Conservation (phyloP, 2,329 filamentous ascomycete genomes). For the Aschersonia sp. region DNA sequence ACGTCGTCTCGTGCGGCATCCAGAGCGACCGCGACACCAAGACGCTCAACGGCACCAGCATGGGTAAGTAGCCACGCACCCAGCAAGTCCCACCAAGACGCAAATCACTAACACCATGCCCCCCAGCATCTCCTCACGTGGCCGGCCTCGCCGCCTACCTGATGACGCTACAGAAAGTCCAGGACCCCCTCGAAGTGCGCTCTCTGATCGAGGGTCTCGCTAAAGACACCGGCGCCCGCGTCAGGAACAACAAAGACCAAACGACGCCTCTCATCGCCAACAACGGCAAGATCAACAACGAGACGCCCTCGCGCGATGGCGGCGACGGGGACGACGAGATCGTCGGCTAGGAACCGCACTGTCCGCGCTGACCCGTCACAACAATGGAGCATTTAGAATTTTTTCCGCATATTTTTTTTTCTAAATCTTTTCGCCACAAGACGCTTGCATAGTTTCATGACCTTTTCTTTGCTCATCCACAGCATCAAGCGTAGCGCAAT, state of each 20-base stretch:
- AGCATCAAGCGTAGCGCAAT: too few species aligned
- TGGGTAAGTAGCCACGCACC: slow-evolving; percentile 24
- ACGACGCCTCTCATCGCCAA: slow-evolving; percentile 42
- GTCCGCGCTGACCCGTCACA: too few species aligned
- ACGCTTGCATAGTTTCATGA: too few species aligned
- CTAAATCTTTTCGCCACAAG: too few species aligned
- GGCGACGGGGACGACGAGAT: slow-evolving; percentile 9
- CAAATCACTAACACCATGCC: neutral
- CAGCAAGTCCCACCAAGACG: too few species aligned
- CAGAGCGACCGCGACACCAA: slow-evolving; percentile 27
- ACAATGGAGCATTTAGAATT: too few species aligned
- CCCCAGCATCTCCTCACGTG: slow-evolving; percentile 46
- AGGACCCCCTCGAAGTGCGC: slow-evolving; percentile 19
- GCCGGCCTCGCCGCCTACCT: slow-evolving; percentile 56
- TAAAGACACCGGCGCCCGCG: slow-evolving; percentile 25
- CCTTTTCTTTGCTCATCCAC: too few species aligned
- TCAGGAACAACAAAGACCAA: slow-evolving; percentile 22
- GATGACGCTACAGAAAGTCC: slow-evolving; percentile 39
- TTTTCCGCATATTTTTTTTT: too few species aligned
- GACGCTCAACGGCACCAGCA: slow-evolving; percentile 40
- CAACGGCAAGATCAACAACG: slow-evolving; percentile 26
- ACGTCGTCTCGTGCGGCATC: slow-evolving; percentile 38
- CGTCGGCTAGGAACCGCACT: slow-evolving; percentile 7
- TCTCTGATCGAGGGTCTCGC: slow-evolving; percentile 41
- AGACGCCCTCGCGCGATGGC: neutral